Base-by-base conservation (phyloP, 208 protist genomes). In the Naegleria lovaniensis region DNA sequence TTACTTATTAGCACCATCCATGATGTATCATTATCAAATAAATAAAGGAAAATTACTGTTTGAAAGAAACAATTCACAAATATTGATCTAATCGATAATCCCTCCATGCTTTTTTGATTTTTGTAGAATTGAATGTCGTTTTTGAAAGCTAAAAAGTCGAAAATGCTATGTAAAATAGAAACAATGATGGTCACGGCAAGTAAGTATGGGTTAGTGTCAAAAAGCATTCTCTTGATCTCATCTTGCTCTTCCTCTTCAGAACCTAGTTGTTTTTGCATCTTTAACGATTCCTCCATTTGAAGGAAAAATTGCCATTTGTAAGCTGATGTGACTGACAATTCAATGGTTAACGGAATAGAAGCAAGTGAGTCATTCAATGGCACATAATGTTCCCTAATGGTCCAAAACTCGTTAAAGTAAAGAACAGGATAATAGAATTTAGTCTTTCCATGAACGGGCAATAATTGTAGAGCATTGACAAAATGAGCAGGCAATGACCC, bases 91-190 rank as follows among this genome's bases (percentile, higher is more conserved):
- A 99, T 92, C 6, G 98, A 99, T 0, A 99, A 92, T 6, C 99
- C 99, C 33, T 96, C 96, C 93, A 99, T 97, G 85, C 97, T 95
- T 91, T 99, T 98, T 38, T 95, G 94, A 5, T 94, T 93, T 40
- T 94, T 94, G 95, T 96, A 98, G 90, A 97, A 97, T 67, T 92
- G 58, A 90, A 98, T 96, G 91, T 98, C 97, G 93, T 99, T 99
- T 85, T 99, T 98, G 93, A 99, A 99, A 7, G 99, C 98, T n/a
- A 99, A 93, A 91, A 98, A 98, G 93, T 99, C 98, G 91, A 99
- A 99, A 11, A 99, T 90, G 76, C 96, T 97, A 93, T 99, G 98
- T 58, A 99, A 95, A 15, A 99, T 75, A 15, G 97, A 97, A 22
- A 99, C 97, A 40, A 97, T 79, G 15, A 96, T 93, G 0, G 98